Base-by-base conservation (phyloP, 352 stramenopile species). In the Pythium aphanidermatum region DNA sequence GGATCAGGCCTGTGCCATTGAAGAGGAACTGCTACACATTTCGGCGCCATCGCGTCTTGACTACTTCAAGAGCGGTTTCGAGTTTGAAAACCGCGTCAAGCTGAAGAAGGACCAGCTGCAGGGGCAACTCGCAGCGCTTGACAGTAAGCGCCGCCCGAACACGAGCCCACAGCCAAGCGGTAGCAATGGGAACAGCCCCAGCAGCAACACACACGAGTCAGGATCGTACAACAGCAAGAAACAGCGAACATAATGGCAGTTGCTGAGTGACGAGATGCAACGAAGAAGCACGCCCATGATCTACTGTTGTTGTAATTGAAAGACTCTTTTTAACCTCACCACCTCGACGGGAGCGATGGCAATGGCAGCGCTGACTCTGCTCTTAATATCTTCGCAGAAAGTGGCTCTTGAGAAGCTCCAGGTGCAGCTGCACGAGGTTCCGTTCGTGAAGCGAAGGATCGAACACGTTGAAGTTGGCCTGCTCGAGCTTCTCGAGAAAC, bases 11-110 rank as follows among this genome's bases (percentile, higher is more conserved):
- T 91, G 73, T 38, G 83, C 83, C 26, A 95, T 95, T 59, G 81
- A 95, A 56, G 83, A 95, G 38, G 83, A 95, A 47, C 57, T 95
- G 55, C 60, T 95, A 43, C 83, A 95, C 51, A 95, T 95, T 43
- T 89, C 83, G 41, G 80, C 83, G 24, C 83, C 80, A 48, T 93
- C 80, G 46, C 74, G 83, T 49, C 64, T 95, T 7, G 83, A 95
- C 49, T 95, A 95, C 68, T 95, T 95, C 43, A 95, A 95, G 67
- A 91, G 81, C 61, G 83, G 83, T 53, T 92, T 92, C 53, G 81
- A 93, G 67, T 95, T 95, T 53, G 80, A 95, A 58, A 92, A 91
- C 55, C 83, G 80, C 46, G 83, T 95, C 28, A 91, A 92, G 55
- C 65, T 93, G 39, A 95, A 95, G 68, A 89, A 90, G 42, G 79